Base-by-base conservation (phyloP, 345 rosid genomes). In the Salix suchowensis region DNA sequence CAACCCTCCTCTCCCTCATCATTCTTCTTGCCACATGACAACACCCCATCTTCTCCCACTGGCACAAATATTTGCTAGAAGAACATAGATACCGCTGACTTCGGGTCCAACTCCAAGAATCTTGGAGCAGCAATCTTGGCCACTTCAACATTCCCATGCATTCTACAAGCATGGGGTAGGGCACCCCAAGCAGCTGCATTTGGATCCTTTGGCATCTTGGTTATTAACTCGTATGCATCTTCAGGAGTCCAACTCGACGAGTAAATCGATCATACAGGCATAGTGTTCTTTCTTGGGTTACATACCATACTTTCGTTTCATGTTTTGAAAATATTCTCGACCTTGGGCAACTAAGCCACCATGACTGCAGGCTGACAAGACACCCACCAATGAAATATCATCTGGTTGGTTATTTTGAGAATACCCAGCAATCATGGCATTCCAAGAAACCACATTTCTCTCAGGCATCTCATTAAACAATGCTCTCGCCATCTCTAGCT, bases 341-440 rank as follows among this genome's bases (percentile, higher is more conserved):
- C 86, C 88, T 76, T 83, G 81, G 7, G 77, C 19, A 28, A 83
- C 74, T 73, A 86, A 72, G 54, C 88, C 88, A 1, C 78, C 79
- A 54, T 86, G 88, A 55, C 77, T 79, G 72, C 88, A 86, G 28
- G 86, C 88, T 71, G 86, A 79, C 73, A 86, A 67, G 62, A 86
- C 75, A 46, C 83, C 83, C 55, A 86, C 81, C 26, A 81, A 84
- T 28, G 86, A 81, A 70, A 86, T 77, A 23, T 75, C 78, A 58
- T 86, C 83, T 1, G 88, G 88, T 72, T 61, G 80, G 76, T 67
- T 75, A 1, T 81, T 81, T 66, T 86, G 88, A 26, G 88, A 83
- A 69, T 83, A 83, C 10, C 86, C 86, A 1, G 88, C 85, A 32
- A 86, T 83, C 88, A 86, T 83, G 6, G 88, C 82, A 75, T 77